Percentiles rank a stretch among this genome's conserved stretches.
These are phyloP conservation scores for Gossypium australe DNA, from an alignment of 345 rosid genomes.

Conservation along the genomic window DNA sequence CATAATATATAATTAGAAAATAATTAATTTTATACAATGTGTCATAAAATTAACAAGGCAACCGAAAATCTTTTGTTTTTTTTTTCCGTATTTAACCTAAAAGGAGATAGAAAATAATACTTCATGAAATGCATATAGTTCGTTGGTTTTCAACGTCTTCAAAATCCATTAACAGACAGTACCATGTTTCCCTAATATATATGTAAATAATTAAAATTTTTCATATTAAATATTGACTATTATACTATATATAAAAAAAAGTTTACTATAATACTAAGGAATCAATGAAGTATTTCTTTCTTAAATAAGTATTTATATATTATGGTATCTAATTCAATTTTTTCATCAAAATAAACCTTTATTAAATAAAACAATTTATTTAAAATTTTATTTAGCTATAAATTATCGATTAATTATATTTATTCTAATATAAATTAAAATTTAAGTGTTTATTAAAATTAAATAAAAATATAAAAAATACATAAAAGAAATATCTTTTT, in stretches of 20 bases:
- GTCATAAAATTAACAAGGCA: no score
- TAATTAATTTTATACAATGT: no score
- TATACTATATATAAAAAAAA: no score
- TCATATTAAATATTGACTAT: no score
- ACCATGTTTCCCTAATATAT: background rate
- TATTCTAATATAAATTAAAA: background rate
- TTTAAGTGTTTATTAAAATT: background rate
- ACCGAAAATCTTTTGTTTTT: background rate
- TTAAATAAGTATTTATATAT: no score
- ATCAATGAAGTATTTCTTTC: no score
- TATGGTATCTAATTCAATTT: background rate
- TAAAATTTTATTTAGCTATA: background rate
- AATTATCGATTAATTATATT: background rate
- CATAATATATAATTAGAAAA: no score
- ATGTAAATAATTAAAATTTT: background rate
- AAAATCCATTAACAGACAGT: conserved; percentile 3
- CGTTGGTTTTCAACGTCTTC: background rate
- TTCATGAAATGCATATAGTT: background rate
- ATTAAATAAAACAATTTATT: no score
- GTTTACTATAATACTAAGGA: no score
- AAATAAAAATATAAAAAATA: background rate
- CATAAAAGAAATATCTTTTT: no score
- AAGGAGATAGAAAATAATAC: background rate
- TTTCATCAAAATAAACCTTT: no score
- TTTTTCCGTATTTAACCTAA: background rate